These are phyloP conservation scores for Dioszegia aurantiaca DNA, from an alignment of 768 basidiomycete species.

Conservation along the genomic window DNA sequence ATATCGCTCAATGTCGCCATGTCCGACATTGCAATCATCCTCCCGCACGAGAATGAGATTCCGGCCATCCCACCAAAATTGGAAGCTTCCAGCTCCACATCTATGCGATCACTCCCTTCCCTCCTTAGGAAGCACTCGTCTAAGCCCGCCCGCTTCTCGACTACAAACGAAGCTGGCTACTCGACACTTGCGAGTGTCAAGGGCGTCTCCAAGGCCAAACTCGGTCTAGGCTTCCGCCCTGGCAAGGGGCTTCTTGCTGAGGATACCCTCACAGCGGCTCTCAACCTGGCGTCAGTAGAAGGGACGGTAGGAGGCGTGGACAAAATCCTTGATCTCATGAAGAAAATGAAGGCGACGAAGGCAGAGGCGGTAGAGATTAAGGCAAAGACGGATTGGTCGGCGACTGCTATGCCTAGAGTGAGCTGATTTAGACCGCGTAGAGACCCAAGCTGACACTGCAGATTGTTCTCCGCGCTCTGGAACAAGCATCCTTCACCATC, in stretches of 20 bases:
- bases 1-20: slow-evolving; percentile 21
- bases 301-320: slow-evolving; percentile 19
- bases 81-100: too few species aligned
- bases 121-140: neutral
- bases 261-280: slow-evolving; percentile 29
- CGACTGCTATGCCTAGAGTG: slow-evolving; percentile 27
- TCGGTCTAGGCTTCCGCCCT: slow-evolving; percentile 36
- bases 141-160: neutral
- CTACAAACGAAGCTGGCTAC: slow-evolving; percentile 3
- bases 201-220: slow-evolving; percentile 16
- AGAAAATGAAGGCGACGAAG: neutral
- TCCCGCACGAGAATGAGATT: neutral
- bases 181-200: slow-evolving; percentile 18
- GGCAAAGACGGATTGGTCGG: slow-evolving; percentile 19
- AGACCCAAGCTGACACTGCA: slow-evolving; percentile 5
- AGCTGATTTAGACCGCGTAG: slow-evolving; percentile 2
- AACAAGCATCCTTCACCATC: slow-evolving; percentile 27
- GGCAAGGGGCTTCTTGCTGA: slow-evolving; percentile 37
- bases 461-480: slow-evolving; percentile 40
- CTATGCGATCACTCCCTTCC: neutral
- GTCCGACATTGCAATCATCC: slow-evolving; percentile 18
- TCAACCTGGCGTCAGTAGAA: slow-evolving; percentile 23
- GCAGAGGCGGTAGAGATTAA: neutral
- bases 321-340: slow-evolving; percentile 9
- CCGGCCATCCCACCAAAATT: neutral